A percentile compares a stretch with the other conserved stretches of the same genome.
Evolutionary conservation across 257 asterid genomes (phyloP).

Genomic region (Solanum habrochaites): DNA sequence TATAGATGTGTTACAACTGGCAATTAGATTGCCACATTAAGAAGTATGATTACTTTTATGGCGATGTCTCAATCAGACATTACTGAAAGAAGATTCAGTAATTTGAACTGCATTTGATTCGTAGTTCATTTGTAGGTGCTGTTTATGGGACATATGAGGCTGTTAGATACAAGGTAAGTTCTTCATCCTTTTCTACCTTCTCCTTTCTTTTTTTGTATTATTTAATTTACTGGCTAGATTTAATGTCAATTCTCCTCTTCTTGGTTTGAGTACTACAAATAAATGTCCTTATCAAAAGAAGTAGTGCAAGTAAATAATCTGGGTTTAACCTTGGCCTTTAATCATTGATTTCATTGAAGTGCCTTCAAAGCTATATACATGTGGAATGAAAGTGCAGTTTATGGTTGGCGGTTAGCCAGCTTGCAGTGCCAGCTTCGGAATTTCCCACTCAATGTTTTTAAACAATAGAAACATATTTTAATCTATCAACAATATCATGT

Average conservation of each 20-base stretch:
- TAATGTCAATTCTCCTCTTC: not conserved
- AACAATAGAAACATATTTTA: not conserved
- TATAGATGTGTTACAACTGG: not conserved
- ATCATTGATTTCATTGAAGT: not conserved
- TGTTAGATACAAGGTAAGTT: constrained; percentile 42
- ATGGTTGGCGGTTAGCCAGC: not conserved
- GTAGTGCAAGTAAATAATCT: not conserved
- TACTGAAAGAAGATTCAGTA: not conserved
- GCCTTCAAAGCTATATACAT: not conserved
- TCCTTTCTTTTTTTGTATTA: not conserved
- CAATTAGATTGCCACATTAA: not conserved
- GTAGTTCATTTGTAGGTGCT: constrained; percentile 30
- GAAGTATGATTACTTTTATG: not conserved
- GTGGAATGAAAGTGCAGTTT: not conserved
- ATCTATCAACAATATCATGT: not conserved
- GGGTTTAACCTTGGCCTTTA: not conserved
- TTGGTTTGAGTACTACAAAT: not conserved
- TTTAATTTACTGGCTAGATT: not conserved
- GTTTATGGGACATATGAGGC: constrained; percentile 70
- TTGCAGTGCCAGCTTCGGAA: not conserved
- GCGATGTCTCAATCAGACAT: not conserved
- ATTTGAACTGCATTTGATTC: not conserved
- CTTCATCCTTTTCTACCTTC: not conserved
- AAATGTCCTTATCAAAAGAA: not conserved
- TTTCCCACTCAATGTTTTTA: not conserved